These are phyloP conservation scores for Pseudofabraea citricarpa DNA, from an alignment of 2,329 filamentous ascomycete species.

Conservation along the genomic window DNA sequence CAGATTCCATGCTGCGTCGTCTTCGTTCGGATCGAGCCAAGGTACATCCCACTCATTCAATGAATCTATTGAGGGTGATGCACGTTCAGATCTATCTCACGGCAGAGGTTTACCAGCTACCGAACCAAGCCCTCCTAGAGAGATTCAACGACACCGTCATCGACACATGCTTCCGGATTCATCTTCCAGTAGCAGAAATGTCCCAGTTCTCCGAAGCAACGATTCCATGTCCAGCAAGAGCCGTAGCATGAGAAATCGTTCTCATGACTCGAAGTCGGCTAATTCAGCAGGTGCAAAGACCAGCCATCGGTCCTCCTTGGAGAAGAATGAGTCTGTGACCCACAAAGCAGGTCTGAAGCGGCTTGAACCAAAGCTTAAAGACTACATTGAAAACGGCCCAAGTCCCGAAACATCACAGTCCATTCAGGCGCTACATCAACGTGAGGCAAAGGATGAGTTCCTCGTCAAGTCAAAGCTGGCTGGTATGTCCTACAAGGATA, in stretches of 20 bases:
- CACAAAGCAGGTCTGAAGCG: constrained; percentile 6
- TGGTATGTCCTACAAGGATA: constrained; percentile 62
- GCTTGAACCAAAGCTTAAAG: constrained; percentile 15
- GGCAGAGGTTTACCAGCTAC: too few species aligned
- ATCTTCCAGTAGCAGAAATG: background rate
- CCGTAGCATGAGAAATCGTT: too few species aligned
- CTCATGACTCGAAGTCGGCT: too few species aligned
- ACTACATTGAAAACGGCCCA: background rate
- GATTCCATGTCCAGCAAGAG: constrained; percentile 6
- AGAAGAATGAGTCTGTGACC: background rate
- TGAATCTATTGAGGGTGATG: too few species aligned
- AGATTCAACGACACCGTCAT: background rate
- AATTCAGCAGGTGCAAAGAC: too few species aligned
- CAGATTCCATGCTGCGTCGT: constrained; percentile 7
- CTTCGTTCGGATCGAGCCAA: constrained; percentile 17
- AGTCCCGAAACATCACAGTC: constrained; percentile 1
- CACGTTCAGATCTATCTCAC: too few species aligned
- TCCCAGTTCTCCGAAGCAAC: constrained; percentile 11
- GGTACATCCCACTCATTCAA: too few species aligned
- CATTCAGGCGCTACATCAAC: constrained; percentile 12
- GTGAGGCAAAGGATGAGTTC: constrained; percentile 38
- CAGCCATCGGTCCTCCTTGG: background rate
- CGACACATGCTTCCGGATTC: constrained; percentile 17
- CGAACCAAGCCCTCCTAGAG: constrained; percentile 7
- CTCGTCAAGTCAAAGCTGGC: constrained; percentile 48